A percentile compares a stretch with the other conserved stretches of the same genome.
Evolutionary conservation across 371 early-diverging fungal species (phyloP).

Genomic region (Syncephalis fuscata): DNA sequence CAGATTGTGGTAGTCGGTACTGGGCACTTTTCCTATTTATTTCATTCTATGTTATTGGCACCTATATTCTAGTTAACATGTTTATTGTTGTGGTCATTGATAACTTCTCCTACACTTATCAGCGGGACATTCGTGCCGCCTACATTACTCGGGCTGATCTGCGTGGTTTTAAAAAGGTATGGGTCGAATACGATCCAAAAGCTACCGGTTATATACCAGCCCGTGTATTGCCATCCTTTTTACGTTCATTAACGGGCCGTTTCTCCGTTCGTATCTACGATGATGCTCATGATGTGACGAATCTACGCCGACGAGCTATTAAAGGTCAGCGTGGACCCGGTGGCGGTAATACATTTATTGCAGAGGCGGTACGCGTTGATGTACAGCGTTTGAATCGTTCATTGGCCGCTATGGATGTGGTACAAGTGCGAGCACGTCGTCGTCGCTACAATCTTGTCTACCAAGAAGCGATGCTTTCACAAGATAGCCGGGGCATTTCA

Average conservation of each 20-base stretch:
- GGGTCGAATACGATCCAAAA: slow-evolving; percentile 35
- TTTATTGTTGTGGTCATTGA: slow-evolving; percentile 55
- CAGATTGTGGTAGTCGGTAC: slow-evolving; percentile 43
- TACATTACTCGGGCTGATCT: slow-evolving; percentile 48
- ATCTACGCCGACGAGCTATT: slow-evolving; percentile 6
- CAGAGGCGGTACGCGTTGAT: slow-evolving; percentile 4
- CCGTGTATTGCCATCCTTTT: slow-evolving; percentile 25
- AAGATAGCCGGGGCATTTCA: slow-evolving; percentile 4
- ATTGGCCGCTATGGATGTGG: slow-evolving; percentile 8
- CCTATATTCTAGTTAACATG: slow-evolving; percentile 57
- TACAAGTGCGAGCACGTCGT: slow-evolving; percentile 6
- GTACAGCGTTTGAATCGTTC: slow-evolving; percentile 13
- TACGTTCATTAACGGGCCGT: slow-evolving; percentile 22
- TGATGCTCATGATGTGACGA: slow-evolving; percentile 16
- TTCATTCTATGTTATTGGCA: slow-evolving; percentile 51
- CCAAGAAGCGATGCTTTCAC: slow-evolving; percentile 12
- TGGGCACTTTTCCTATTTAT: slow-evolving; percentile 47
- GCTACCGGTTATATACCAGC: slow-evolving; percentile 30
- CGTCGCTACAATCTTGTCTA: slow-evolving; percentile 15
- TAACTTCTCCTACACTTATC: slow-evolving; percentile 52
- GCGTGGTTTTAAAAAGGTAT: slow-evolving; percentile 35
- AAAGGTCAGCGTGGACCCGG: slow-evolving; percentile 6
- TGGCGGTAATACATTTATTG: too few relatives aligned
- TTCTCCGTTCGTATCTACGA: slow-evolving; percentile 20
- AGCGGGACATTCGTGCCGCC: slow-evolving; percentile 37